phyloP scores from a whole-genome alignment of 768 basidiomycete genomes.

The Hericium rajendrae region DNA sequence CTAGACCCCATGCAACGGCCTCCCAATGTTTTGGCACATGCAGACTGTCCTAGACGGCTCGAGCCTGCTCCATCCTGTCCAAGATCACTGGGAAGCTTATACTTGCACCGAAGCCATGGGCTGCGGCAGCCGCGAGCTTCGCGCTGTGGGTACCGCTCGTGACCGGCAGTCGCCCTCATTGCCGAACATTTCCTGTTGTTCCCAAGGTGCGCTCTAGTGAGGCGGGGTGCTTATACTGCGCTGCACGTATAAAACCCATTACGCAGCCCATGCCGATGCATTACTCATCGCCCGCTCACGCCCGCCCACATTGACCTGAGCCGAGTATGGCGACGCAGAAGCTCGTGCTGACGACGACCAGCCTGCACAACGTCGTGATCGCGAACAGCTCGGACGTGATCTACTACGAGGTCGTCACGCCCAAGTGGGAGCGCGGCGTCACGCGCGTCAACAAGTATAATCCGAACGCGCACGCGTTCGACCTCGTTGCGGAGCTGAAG shows the following conservation, averaged over 20 bases:
- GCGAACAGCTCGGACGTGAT: slow-evolving; percentile 28
- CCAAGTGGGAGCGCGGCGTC: slow-evolving; percentile 25
- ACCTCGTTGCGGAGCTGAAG: slow-evolving; percentile 23
- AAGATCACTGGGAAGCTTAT: too few relatives aligned
- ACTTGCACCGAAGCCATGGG: neutral
- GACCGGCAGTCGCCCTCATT: neutral
- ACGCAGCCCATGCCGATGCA: neutral
- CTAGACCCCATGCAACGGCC: too few relatives aligned
- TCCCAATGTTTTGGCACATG: neutral
- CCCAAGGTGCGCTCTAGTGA: slow-evolving; percentile 1
- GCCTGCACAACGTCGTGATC: slow-evolving; percentile 27
- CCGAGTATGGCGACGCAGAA: slow-evolving; percentile 17
- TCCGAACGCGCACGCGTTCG: slow-evolving; percentile 20
- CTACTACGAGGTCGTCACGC: slow-evolving; percentile 33
- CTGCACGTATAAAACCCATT: neutral
- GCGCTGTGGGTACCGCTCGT: neutral
- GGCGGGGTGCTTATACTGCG: neutral
- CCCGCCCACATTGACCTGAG: neutral
- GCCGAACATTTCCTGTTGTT: neutral
- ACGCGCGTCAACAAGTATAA: slow-evolving; percentile 28
- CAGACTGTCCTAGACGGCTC: neutral
- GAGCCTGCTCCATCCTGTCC: neutral
- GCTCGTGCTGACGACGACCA: slow-evolving; percentile 30
- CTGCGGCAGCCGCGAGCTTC: neutral
- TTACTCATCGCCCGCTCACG: neutral